Conservation (phyloP, 2,329 filamentous ascomycete species). For the Pyricularia pennisetigena region DNA sequence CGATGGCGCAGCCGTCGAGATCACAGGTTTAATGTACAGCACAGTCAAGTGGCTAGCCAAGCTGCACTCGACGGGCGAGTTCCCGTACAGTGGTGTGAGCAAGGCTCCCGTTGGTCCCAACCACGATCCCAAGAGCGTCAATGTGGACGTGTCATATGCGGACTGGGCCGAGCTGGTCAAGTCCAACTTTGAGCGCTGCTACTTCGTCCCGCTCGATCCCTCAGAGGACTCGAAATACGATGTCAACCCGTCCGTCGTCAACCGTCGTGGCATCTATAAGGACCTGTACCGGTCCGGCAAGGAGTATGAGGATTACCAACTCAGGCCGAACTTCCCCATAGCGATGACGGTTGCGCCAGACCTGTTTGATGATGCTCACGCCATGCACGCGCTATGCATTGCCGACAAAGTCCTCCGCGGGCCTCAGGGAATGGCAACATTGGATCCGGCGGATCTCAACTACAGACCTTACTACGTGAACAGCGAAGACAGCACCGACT, state of each 20-base stretch:
- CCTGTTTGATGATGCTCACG: constrained; percentile 71
- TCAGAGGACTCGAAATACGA: constrained; percentile 69
- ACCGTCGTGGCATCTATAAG: constrained; percentile 95
- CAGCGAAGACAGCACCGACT: constrained; percentile 84
- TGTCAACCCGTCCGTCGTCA: constrained; percentile 68
- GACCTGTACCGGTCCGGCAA: constrained; percentile 90
- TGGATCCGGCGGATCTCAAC: constrained; percentile 86
- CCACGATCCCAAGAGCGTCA: constrained; percentile 32
- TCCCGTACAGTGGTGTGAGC: constrained; percentile 63
- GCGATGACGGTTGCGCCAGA: constrained; percentile 90
- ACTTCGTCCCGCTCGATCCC: constrained; percentile 66
- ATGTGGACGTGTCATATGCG: constrained; percentile 51
- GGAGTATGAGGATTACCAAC: constrained; percentile 95
- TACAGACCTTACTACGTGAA: constrained; percentile 95
- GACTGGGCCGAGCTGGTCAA: constrained; percentile 77
- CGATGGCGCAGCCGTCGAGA: constrained; percentile 91
- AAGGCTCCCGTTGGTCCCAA: constrained; percentile 20
- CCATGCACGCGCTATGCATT: constrained; percentile 67
- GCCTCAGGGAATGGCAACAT: constrained; percentile 88
- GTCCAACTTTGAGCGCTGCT: constrained; percentile 82
- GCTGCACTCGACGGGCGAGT: constrained; percentile 59
- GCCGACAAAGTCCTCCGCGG: constrained; percentile 75
- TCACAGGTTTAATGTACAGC: constrained; percentile 89
- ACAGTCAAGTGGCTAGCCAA: constrained; percentile 69
- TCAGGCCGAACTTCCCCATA: constrained; percentile 88